Conservation (phyloP, 441 rosid genomes). For the Croton setiger region DNA sequence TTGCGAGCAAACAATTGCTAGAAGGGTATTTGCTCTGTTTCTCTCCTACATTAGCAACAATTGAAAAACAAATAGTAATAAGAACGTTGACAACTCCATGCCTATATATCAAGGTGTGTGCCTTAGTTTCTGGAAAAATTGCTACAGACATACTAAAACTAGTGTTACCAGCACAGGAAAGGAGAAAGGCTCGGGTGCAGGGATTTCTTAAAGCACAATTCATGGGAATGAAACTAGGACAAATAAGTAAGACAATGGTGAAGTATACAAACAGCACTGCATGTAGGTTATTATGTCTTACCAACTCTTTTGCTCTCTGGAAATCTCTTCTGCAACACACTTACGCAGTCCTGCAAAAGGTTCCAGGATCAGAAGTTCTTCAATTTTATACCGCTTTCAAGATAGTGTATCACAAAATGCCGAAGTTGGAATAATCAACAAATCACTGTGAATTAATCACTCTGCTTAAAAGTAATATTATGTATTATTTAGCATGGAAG, state of each 20-base stretch:
- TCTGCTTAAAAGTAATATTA: not conserved
- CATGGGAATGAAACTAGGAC: not conserved
- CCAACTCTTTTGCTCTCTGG: slow-evolving; percentile 98
- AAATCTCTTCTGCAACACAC: slow-evolving; percentile 66
- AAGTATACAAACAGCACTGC: not conserved
- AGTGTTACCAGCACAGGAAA: not conserved
- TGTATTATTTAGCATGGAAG: not conserved
- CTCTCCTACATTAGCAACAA: not conserved
- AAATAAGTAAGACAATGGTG: slow-evolving; percentile 4
- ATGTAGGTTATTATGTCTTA: slow-evolving; percentile 38
- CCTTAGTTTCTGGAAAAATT: not conserved
- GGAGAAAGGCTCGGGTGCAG: not conserved
- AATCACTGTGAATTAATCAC: not conserved
- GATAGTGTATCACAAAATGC: slow-evolving; percentile 2
- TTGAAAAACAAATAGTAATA: not conserved
- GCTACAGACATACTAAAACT: not conserved
- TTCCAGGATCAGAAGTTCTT: slow-evolving; percentile 10
- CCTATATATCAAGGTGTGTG: not conserved
- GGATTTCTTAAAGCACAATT: slow-evolving; percentile 5
- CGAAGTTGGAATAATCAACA: not conserved
- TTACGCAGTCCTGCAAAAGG: slow-evolving; percentile 73
- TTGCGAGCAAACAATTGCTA: not conserved
- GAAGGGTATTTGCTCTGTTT: not conserved
- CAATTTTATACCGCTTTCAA: slow-evolving; percentile 10
- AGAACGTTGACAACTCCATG: not conserved